Evolutionary conservation across 371 early-diverging fungal genomes (phyloP).

Genomic region (Mucor circinelloides): DNA sequence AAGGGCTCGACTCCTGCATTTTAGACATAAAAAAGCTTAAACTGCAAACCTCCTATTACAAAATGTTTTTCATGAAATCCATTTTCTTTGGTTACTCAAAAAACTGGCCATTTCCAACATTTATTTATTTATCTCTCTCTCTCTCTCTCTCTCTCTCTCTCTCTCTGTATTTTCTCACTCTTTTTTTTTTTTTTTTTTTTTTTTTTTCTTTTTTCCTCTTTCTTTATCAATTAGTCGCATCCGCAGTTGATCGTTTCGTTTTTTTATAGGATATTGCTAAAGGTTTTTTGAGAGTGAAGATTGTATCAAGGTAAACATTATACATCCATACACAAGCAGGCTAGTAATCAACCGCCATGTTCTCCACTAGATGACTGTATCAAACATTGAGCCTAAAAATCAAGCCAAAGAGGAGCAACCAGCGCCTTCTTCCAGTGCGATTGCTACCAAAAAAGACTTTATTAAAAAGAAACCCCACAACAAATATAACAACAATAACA

Average conservation of each 20-base stretch:
- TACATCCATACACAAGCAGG: background rate
- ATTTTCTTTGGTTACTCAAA: conserved; percentile 6
- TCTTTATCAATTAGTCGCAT: background rate
- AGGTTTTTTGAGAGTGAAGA: too few relatives aligned
- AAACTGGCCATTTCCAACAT: background rate
- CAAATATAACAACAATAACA: background rate
- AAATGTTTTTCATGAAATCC: background rate
- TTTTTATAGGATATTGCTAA: background rate
- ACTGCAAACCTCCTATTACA: background rate
- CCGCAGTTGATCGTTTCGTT: background rate
- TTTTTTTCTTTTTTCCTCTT: background rate
- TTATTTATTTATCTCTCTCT: background rate
- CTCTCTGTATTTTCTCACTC: background rate
- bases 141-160: background rate
- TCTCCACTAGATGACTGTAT: background rate
- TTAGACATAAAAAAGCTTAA: background rate
- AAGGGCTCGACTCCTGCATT: background rate
- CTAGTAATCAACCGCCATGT: background rate
- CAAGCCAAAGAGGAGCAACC: background rate
- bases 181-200: background rate
- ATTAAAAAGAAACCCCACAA: background rate
- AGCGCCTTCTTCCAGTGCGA: background rate
- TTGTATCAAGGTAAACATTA: background rate
- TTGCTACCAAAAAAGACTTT: background rate
- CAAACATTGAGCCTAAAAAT: background rate